These are phyloP conservation scores for Yamadazyma mexicana DNA, from an alignment of 1,139 yeast genomes.

Conservation along the genomic window DNA sequence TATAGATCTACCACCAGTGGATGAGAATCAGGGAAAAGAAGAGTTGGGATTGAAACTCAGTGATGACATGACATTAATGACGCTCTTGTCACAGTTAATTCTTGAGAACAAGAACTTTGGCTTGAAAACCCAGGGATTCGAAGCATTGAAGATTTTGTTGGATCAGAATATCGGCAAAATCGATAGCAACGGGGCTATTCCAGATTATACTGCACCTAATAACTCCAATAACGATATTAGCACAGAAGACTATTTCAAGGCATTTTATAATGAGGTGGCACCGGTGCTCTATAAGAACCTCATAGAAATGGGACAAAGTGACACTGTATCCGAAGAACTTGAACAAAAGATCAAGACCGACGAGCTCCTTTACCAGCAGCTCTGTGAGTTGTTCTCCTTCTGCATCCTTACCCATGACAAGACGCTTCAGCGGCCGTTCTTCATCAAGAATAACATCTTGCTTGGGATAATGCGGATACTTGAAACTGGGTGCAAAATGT, in stretches of 20 bases:
- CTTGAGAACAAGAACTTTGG: constrained; percentile 69
- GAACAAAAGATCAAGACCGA: constrained; percentile 23
- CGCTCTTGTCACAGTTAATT: constrained; percentile 61
- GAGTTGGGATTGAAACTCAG: constrained; percentile 37
- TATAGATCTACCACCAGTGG: constrained; percentile 4
- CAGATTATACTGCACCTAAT: constrained; percentile 31
- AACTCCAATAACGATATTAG: constrained; percentile 40
- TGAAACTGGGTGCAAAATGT: constrained; percentile 38
- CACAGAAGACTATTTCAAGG: constrained; percentile 52
- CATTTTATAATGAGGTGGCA: constrained; percentile 66
- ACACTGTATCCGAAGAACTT: constrained; percentile 12
- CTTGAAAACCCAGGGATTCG: constrained; percentile 76
- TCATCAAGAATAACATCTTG: constrained; percentile 56
- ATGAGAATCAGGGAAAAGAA: constrained; percentile 12
- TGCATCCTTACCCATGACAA: constrained; percentile 66
- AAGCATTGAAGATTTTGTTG: constrained; percentile 72
- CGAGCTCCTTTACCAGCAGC: constrained; percentile 54
- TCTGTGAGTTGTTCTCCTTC: constrained; percentile 69
- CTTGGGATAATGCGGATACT: constrained; percentile 52
- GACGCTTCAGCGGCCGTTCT: constrained; percentile 55
- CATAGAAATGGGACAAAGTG: constrained; percentile 26
- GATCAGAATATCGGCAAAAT: constrained; percentile 52
- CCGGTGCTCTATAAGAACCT: constrained; percentile 56
- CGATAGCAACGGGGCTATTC: constrained; percentile 20
- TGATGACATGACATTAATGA: constrained; percentile 62